Base-by-base conservation (phyloP, 2,329 filamentous ascomycete genomes). In the Fusarium cicatricum region DNA sequence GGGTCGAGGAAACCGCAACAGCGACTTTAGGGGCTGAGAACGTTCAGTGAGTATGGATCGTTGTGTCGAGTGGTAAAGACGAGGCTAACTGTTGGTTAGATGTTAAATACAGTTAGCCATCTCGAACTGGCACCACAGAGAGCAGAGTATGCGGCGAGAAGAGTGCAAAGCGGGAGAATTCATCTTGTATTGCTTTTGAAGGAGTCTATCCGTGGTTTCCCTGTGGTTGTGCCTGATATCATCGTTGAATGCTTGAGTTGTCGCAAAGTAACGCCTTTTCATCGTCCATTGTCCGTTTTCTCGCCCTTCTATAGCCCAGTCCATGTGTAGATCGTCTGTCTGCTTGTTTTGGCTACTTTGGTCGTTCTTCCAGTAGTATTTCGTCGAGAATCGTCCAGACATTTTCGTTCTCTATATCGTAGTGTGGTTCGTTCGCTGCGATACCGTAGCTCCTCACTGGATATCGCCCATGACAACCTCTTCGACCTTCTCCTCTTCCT, bases 381-480 rank as follows among this genome's bases (percentile, higher is more conserved):
- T 36, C 16, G 8, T 49, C 14, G 37, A n/a, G 29, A 49, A 32
- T 15, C 21, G 21, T 23, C 21, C 21, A 23, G 21, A 4, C 21
- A 11, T 32, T 32, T 32, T 32, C 29, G 14, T 16, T 33, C 47
- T 37, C 26, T 29, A 17, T 45, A 38, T 34, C 28, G 23, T 17
- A 19, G 10, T 9, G 32, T 11, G 3, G 29, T 12, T 47, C 36
- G 43, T 28, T 34, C 23, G 33, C 45, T 32, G 15, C 37, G 29
- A 11, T 12, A 45, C 16, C 15, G 26, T 11, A 38, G 14, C 10
- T 21, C 29, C 11, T 65, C 36, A 71, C 55, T 71, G 53, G 11
- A 71, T 70, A 38, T 67, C 66, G 15, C 62, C 65, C 67, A 69
- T 70, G 16, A 55, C 66, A 31, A 66, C 69, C 64, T 73, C 70